Base-by-base conservation (phyloP, 148 eudicot species). In the Suaeda aralocaspica region DNA sequence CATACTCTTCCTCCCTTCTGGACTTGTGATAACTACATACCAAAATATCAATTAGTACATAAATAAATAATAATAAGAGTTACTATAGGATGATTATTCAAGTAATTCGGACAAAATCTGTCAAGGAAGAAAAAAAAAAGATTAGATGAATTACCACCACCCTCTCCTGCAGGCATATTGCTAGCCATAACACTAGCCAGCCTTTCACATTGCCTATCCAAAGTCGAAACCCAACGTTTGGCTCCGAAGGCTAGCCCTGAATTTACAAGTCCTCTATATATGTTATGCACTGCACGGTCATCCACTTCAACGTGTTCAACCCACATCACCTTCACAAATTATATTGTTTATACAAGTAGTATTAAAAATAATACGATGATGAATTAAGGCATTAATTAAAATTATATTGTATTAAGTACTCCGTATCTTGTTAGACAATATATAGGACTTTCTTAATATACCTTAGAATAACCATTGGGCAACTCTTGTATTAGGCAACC, bases 1-100 rank as follows among this genome's bases (percentile, higher is more conserved):
- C 96, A 95, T 95, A 24, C 99, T 95, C 85, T 89, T 95, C 72
- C 99, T 86, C 16, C 99, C 99, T 79, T 95, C 97, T 22, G 90
- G 74, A 25, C 89, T 83, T 29, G 97, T 91, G 68, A 95, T 92
- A 4, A 95, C 99, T 92, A 62, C 12, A 36, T 36, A 36, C 41
- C 4, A 3, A 36, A 3, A n/a, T n/a, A n/a, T n/a, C n/a, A n/a
- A n/a, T n/a, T n/a, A n/a, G n/a, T n/a, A n/a, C n/a, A n/a, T n/a
- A n/a, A n/a, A n/a, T n/a, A n/a, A n/a, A n/a, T n/a, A n/a, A n/a
- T n/a, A n/a, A n/a, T n/a, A n/a, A n/a, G n/a, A n/a, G n/a, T n/a
- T n/a, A n/a, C n/a, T n/a, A n/a, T n/a, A n/a, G n/a, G n/a, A n/a
- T n/a, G n/a, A n/a, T n/a, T n/a, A n/a, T n/a, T n/a, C n/a, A n/a